A percentile compares a stretch with the other conserved stretches of the same genome.
Conservation (phyloP, 768 basidiomycete genomes). For the Daedalea quercina region DNA sequence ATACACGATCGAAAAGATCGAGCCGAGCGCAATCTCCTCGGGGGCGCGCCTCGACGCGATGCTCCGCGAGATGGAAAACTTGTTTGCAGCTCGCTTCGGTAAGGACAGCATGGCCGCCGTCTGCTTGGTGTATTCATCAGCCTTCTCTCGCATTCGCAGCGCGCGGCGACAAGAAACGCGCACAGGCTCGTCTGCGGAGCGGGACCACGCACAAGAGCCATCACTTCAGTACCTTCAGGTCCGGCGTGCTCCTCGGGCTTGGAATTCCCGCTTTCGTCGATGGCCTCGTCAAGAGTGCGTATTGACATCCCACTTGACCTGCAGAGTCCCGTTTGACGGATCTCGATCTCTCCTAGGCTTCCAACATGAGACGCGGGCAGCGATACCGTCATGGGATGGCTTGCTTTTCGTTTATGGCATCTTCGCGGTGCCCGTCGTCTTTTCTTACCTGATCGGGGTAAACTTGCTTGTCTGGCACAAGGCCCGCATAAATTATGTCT, state of each 20-base stretch:
- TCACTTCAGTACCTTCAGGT: slow-evolving; percentile 67
- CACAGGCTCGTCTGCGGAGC: slow-evolving; percentile 59
- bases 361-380: slow-evolving; percentile 40
- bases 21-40: slow-evolving; percentile 60
- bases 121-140: not conserved
- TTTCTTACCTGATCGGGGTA: slow-evolving; percentile 71
- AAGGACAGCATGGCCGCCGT: slow-evolving; percentile 17
- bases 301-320: too few species aligned
- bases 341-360: slow-evolving; percentile 36
- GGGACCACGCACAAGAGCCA: slow-evolving; percentile 45
- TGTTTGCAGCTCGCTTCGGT: slow-evolving; percentile 78
- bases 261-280: slow-evolving; percentile 60
- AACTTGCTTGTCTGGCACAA: slow-evolving; percentile 76
- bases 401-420: slow-evolving; percentile 76
- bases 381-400: slow-evolving; percentile 63
- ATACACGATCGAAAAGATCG: slow-evolving; percentile 79
- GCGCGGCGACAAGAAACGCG: slow-evolving; percentile 74
- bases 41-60: slow-evolving; percentile 54
- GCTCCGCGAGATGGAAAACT: slow-evolving; percentile 68
- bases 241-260: slow-evolving; percentile 67
- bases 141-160: slow-evolving; percentile 24
- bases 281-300: slow-evolving; percentile 59
- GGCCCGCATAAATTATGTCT: slow-evolving; percentile 85
- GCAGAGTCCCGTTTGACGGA: not conserved
- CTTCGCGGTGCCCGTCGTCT: slow-evolving; percentile 66